Evolutionary conservation across 2,329 filamentous ascomycete species (phyloP).

Genomic region (Xylaria polymorpha): DNA sequence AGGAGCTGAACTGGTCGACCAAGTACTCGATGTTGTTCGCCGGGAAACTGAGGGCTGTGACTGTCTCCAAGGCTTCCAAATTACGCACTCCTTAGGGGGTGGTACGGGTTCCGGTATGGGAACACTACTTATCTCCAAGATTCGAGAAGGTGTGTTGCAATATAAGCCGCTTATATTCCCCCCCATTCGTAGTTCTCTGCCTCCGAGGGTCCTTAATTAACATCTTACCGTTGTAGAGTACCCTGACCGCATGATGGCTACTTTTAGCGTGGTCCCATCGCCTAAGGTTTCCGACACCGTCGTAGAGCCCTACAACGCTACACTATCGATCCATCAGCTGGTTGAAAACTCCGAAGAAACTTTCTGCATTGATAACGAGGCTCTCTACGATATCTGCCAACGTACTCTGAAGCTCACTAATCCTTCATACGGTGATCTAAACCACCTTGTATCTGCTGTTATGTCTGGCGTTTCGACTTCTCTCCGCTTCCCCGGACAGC

Average conservation of each 20-base stretch:
- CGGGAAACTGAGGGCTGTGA: constrained; percentile 99
- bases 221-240: constrained; percentile 74
- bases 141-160: constrained; percentile 68
- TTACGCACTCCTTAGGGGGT: constrained; percentile 99
- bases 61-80: constrained; percentile 99
- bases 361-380: constrained; percentile 99
- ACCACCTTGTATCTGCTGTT: constrained; percentile 99
- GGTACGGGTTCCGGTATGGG: constrained; percentile 99
- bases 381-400: constrained; percentile 99
- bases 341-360: constrained; percentile 99
- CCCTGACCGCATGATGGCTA: constrained; percentile 99
- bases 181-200: no score
- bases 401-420: constrained; percentile 98
- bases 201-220: background rate
- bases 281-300: constrained; percentile 99
- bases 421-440: constrained; percentile 98
- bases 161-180: background rate
- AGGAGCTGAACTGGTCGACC: constrained; percentile 98
- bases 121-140: constrained; percentile 99
- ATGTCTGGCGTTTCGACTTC: constrained; percentile 99
- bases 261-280: constrained; percentile 97
- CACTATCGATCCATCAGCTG: constrained; percentile 97
- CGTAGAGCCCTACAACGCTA: constrained; percentile 99
- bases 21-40: constrained; percentile 97
- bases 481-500: constrained; percentile 98